Conservation (phyloP, 495 filamentous ascomycete genomes). For the Friedmanniomyces endolithicus region DNA sequence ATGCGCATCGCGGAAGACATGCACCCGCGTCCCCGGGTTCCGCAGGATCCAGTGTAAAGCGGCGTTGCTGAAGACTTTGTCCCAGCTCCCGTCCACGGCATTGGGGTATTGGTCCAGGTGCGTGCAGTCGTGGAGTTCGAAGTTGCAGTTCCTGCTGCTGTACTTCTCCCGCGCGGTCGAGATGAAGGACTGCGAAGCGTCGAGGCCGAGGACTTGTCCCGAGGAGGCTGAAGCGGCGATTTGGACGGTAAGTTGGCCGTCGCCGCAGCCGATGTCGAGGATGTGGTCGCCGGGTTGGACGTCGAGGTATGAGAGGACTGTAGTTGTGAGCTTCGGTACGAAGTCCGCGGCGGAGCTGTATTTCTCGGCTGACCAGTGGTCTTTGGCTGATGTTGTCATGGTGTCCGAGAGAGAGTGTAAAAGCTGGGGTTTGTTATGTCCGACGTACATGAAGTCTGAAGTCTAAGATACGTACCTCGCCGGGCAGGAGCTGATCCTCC, state of each 20-base stretch:
- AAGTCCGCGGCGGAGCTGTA: slow-evolving; percentile 59
- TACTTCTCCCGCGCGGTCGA: slow-evolving; percentile 36
- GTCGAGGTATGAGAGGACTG: slow-evolving; percentile 52
- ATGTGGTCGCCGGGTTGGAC: slow-evolving; percentile 46
- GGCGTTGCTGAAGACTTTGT: slow-evolving; percentile 67
- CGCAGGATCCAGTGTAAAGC: slow-evolving; percentile 69
- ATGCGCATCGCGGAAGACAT: slow-evolving; percentile 36
- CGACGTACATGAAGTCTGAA: neutral
- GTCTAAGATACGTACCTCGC: too few relatives aligned
- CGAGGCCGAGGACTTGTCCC: slow-evolving; percentile 46
- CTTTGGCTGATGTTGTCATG: slow-evolving; percentile 6
- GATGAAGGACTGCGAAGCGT: slow-evolving; percentile 57
- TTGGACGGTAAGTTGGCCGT: slow-evolving; percentile 51
- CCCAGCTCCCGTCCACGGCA: slow-evolving; percentile 29
- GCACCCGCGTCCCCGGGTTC: slow-evolving; percentile 28
- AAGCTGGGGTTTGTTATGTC: neutral
- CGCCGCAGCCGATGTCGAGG: slow-evolving; percentile 66
- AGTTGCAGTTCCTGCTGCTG: slow-evolving; percentile 27
- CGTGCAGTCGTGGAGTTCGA: slow-evolving; percentile 38
- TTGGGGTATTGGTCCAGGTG: slow-evolving; percentile 27
- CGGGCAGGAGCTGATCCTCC: neutral
- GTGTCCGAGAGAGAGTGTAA: neutral
- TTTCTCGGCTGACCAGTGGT: slow-evolving; percentile 17
- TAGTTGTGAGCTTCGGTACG: slow-evolving; percentile 54
- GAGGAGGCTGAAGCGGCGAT: slow-evolving; percentile 36